These are phyloP conservation scores for Alternaria brassicae DNA, from an alignment of 2,329 filamentous ascomycete genomes.

Conservation along the genomic window DNA sequence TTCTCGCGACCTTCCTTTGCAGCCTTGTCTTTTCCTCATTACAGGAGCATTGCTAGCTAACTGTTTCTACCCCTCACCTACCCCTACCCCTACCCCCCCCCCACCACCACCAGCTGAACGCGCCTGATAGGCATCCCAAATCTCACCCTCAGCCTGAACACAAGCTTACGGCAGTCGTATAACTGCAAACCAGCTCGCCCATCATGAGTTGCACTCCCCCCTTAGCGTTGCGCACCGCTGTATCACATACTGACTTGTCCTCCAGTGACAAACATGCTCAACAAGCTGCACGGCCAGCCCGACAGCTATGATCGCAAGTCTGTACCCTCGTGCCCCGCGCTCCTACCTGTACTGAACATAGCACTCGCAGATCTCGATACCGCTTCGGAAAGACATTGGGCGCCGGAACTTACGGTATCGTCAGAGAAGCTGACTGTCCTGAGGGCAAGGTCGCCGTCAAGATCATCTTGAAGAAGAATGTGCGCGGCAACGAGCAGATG, in stretches of 20 bases:
- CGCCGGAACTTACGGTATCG: slow-evolving; percentile 97
- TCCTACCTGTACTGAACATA: slow-evolving; percentile 39
- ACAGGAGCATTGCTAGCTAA: slow-evolving; percentile 29
- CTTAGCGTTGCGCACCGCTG: slow-evolving; percentile 2
- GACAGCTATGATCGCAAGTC: slow-evolving; percentile 99
- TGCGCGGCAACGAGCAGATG: slow-evolving; percentile 98
- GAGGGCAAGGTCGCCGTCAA: slow-evolving; percentile 92
- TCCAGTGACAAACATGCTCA: slow-evolving; percentile 86
- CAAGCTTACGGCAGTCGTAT: slow-evolving; percentile 34
- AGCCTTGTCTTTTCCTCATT: slow-evolving; percentile 19
- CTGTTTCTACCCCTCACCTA: slow-evolving; percentile 40
- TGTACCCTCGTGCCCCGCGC: slow-evolving; percentile 40
- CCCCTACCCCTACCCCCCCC: slow-evolving; percentile 43
- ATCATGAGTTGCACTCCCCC: slow-evolving; percentile 46
- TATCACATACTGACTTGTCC: slow-evolving; percentile 22
- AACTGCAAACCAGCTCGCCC: slow-evolving; percentile 34
- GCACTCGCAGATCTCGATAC: slow-evolving; percentile 74
- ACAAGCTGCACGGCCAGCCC: slow-evolving; percentile 94
- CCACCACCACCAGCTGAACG: slow-evolving; percentile 38
- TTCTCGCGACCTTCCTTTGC: slow-evolving; percentile 22
- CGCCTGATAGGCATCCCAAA: slow-evolving; percentile 38
- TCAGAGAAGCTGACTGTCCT: slow-evolving; percentile 88
- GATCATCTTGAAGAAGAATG: slow-evolving; percentile 99
- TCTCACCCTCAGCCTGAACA: slow-evolving; percentile 41
- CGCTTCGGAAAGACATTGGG: slow-evolving; percentile 91